phyloP scores from a whole-genome alignment of 2,329 filamentous ascomycete species.

The Sordariomycetes sp. region DNA sequence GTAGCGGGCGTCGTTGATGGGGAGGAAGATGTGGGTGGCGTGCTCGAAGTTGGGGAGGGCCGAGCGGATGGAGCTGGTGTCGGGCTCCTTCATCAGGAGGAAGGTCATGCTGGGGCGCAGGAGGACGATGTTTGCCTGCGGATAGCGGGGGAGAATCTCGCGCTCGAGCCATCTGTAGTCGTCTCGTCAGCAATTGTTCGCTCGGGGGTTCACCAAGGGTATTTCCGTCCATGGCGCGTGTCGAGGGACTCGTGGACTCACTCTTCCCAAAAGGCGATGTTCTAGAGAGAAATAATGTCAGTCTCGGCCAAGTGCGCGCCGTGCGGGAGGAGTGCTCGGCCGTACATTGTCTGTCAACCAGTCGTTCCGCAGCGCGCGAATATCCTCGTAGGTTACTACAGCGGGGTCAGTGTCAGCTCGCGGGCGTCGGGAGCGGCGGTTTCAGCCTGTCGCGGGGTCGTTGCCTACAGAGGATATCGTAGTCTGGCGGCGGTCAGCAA shows the following conservation, averaged over 20 bases:
- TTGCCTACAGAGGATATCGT: constrained; percentile 23
- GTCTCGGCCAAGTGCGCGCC: neutral
- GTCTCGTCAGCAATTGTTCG: neutral
- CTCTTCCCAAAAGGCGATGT: constrained; percentile 98
- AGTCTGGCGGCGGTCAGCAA: constrained; percentile 15
- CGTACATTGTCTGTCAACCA: constrained; percentile 94
- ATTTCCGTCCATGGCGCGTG: neutral
- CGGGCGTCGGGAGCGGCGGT: neutral
- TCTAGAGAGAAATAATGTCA: constrained; percentile 37
- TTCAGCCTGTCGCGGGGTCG: neutral
- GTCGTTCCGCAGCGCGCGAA: constrained; percentile 79
- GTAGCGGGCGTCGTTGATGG: constrained; percentile 81
- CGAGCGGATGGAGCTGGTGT: constrained; percentile 43
- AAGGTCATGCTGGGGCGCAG: constrained; percentile 89
- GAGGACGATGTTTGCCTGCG: constrained; percentile 77
- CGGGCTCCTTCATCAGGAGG: constrained; percentile 67
- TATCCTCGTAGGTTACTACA: constrained; percentile 49
- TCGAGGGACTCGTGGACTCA: constrained; percentile 30
- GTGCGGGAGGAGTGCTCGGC: constrained; percentile 8
- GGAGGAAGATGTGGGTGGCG: constrained; percentile 89
- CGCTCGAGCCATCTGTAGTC: constrained; percentile 67
- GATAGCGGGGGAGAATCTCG: constrained; percentile 71
- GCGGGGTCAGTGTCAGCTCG: neutral
- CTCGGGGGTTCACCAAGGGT: neutral
- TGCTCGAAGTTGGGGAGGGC: constrained; percentile 72